Percentiles rank a stretch among this genome's conserved stretches.
Evolutionary conservation across 2,329 filamentous ascomycete genomes (phyloP).

Genomic region (Blumeria graminis): DNA sequence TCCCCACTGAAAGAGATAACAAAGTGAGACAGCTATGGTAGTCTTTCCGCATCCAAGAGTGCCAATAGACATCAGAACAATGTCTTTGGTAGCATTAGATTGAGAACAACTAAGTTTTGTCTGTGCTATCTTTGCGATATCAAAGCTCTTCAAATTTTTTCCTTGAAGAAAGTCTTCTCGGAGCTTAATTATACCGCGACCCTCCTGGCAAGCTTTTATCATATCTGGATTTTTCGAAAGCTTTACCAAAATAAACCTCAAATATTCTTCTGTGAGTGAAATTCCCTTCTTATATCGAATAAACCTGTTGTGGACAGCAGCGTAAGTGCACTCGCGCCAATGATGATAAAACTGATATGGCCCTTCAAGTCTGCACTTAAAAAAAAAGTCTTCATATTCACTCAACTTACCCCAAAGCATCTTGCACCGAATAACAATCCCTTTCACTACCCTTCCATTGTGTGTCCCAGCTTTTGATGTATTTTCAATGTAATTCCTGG

Average conservation of each 20-base stretch:
- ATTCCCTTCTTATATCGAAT: conserved; percentile 52
- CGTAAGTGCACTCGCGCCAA: conserved; percentile 92
- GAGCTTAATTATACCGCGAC: conserved; percentile 86
- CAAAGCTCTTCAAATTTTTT: conserved; percentile 65
- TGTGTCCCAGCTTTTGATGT: conserved; percentile 77
- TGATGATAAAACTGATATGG: conserved; percentile 97
- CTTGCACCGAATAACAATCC: conserved; percentile 86
- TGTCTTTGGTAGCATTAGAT: conserved; percentile 32
- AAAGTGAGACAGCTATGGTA: conserved; percentile 60
- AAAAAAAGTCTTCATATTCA: conserved; percentile 84
- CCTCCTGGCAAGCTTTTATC: conserved; percentile 49
- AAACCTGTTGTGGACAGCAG: conserved; percentile 49
- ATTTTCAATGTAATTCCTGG: conserved; percentile 59
- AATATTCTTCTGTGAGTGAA: conserved; percentile 75
- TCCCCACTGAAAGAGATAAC: conserved; percentile 70
- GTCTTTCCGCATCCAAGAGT: conserved; percentile 96
- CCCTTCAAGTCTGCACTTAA: conserved; percentile 99
- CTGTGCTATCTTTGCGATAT: conserved; percentile 59
- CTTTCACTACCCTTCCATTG: conserved; percentile 79
- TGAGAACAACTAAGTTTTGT: conserved; percentile 24
- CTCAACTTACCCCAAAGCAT: conserved; percentile 23
- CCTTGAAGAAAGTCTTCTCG: conserved; percentile 68
- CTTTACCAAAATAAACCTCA: conserved; percentile 53
- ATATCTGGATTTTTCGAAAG: conserved; percentile 45
- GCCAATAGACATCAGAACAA: conserved; percentile 74